Conservation (phyloP, 225 moss, liverwort and hornwort genomes). For the Lunularia cruciata region DNA sequence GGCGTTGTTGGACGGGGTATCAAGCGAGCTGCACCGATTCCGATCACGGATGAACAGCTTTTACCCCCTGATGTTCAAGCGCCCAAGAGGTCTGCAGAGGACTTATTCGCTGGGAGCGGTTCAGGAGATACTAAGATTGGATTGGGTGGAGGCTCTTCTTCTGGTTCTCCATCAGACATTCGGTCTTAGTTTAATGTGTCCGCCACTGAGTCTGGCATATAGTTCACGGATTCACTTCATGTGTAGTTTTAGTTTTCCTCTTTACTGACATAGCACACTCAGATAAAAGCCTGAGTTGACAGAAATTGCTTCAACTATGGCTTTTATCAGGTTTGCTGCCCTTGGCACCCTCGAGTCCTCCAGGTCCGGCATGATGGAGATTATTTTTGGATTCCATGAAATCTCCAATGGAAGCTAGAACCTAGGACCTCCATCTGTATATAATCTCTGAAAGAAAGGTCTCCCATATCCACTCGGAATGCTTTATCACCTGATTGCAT, state of each 20-base stretch:
- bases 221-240: neutral
- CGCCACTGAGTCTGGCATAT: neutral
- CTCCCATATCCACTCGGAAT: neutral
- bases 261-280: neutral
- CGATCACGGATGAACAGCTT: constrained; percentile 44
- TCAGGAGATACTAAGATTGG: constrained; percentile 74
- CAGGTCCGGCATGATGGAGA: neutral
- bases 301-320: no score
- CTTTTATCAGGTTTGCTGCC: neutral
- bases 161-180: neutral
- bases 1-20: constrained; percentile 91
- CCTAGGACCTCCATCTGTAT: neutral
- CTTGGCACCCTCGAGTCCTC: neutral
- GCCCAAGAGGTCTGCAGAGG: constrained; percentile 68
- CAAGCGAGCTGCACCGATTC: constrained; percentile 71
- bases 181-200: neutral
- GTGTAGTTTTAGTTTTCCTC: neutral
- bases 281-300: neutral
- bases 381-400: neutral
- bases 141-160: constrained; percentile 45
- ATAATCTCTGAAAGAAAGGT: constrained; percentile 5
- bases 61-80: constrained; percentile 46
- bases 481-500: no score
- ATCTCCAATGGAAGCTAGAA: neutral
- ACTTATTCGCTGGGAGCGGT: constrained; percentile 55